Evolutionary conservation across 1,284 basidiomycete species (phyloP), one percentile per base, ranked within the genome.

Genomic region (Moesziomyces globuligerus): DNA sequence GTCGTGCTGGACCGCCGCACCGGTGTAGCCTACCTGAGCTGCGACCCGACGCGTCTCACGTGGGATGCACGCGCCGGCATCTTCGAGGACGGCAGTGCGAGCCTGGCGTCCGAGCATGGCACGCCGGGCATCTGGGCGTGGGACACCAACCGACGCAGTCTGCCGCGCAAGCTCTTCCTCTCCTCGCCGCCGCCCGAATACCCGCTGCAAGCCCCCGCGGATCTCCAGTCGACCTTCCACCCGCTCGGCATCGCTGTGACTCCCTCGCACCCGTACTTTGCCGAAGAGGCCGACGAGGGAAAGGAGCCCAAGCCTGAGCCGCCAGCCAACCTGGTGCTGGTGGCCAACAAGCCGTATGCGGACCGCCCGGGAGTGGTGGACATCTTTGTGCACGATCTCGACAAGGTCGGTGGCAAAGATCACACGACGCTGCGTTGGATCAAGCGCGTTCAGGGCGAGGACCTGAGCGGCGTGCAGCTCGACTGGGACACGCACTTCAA

Each of bases 311-410:
- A 43, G 37, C 60, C 60, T 3, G 29, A 39, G 37, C 68, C 68
- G 4, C 61, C 68, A 20, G 60, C 68, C 4, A 57, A 74, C 15
- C 47, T 74, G 2, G 46, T 76, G 4, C 25, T 76, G 13, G 69
- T 76, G 13, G 58, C 72, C 28, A 74, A 74, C 48, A 66, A 76
- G 43, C 74, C 74, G 15, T 61, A 64, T 9, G 52, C 64, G 9
- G 52, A 65, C 23, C 48, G 47, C 5, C 49, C 61, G 3, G 68
- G 72, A 34, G 72, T 76, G 11, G 50, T 76, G 13, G 74, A 76
- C 26, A 49, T 73, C 23, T 74, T 76, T 37, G 72, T 76, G 0
- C 74, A 76, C 45, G 60, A 74, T 34, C 51, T 76, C 11, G 60
- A 68, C 52, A 54, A 54, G 43, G 26, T 58, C 26, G 61, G 62